A percentile compares a stretch with the other conserved stretches of the same genome.
These are phyloP conservation scores for Komagataea norvegica DNA, from an alignment of 1,139 yeast genomes.

Conservation along the genomic window DNA sequence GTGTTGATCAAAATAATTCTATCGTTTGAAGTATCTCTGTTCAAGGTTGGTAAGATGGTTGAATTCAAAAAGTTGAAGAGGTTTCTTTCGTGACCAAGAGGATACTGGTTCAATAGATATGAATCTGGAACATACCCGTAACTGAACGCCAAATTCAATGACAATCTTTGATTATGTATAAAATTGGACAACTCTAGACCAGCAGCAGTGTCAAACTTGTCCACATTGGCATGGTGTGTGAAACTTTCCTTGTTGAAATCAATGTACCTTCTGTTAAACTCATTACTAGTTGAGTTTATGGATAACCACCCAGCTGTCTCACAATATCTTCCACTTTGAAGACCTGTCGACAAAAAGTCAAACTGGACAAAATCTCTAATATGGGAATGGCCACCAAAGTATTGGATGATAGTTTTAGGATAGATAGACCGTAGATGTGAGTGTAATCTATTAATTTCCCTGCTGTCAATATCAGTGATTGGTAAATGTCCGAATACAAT, in stretches of 20 bases:
- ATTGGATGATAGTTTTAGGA: conserved; percentile 67
- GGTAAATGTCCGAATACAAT: conserved; percentile 82
- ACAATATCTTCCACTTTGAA: conserved; percentile 89
- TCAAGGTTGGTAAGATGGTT: conserved; percentile 56
- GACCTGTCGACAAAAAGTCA: conserved; percentile 65
- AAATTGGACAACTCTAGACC: conserved; percentile 48
- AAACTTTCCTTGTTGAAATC: conserved; percentile 77
- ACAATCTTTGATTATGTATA: conserved; percentile 42
- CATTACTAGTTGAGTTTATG: conserved; percentile 35
- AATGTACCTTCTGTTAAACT: conserved; percentile 60
- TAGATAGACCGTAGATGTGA: conserved; percentile 47
- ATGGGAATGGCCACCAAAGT: conserved; percentile 94
- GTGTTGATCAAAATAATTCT: conserved; percentile 74
- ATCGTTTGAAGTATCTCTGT: conserved; percentile 31
- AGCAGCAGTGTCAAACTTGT: conserved; percentile 13
- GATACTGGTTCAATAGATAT: conserved; percentile 67
- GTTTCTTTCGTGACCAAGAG: conserved; percentile 55
- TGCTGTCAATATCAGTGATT: conserved; percentile 52
- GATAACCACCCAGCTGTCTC: conserved; percentile 91
- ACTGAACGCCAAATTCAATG: conserved; percentile 49
- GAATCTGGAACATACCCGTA: conserved; percentile 64
- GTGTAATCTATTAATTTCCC: conserved; percentile 46
- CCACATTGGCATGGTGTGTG: conserved; percentile 56
- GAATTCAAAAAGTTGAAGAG: conserved; percentile 57
- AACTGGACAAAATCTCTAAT: conserved; percentile 74